Conservation (phyloP, 2,329 filamentous ascomycete species). For the Colletotrichum tropicicola region DNA sequence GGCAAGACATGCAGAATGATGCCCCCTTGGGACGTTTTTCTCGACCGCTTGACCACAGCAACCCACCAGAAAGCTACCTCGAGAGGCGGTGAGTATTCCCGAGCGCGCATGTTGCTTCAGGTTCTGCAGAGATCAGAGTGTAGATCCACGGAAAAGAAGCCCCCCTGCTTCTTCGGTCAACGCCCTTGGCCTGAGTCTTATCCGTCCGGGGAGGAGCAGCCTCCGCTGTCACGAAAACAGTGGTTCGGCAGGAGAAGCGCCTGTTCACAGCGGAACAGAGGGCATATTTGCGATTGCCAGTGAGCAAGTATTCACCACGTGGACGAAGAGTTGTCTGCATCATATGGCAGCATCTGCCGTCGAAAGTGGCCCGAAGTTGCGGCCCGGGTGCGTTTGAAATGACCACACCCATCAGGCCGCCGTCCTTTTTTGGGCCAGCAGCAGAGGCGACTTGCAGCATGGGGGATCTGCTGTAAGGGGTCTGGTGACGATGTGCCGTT, state of each 20-base stretch:
- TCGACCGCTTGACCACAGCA: neutral
- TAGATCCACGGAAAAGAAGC: neutral
- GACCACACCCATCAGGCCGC: neutral
- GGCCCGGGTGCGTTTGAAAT: neutral
- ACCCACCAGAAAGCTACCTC: neutral
- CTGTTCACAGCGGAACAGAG: neutral
- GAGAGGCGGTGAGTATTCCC: neutral
- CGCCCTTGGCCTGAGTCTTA: neutral
- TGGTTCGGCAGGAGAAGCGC: neutral
- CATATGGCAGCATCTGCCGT: neutral
- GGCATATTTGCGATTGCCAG: too few species aligned
- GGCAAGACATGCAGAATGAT: neutral
- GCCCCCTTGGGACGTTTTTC: neutral
- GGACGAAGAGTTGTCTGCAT: neutral
- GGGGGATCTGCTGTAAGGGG: neutral
- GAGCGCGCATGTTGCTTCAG: neutral
- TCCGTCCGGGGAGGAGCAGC: neutral
- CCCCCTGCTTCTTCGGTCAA: neutral
- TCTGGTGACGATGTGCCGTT: slow-evolving; percentile 15
- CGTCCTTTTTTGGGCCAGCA: neutral
- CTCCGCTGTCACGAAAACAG: neutral
- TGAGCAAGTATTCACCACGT: too few species aligned
- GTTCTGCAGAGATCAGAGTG: neutral
- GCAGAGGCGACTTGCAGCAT: neutral
- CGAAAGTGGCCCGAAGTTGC: neutral